Evolutionary conservation across 177 flowering plant genomes (phyloP), one percentile per base, ranked within the genome.

Genomic region (Vitis hybrid): DNA sequence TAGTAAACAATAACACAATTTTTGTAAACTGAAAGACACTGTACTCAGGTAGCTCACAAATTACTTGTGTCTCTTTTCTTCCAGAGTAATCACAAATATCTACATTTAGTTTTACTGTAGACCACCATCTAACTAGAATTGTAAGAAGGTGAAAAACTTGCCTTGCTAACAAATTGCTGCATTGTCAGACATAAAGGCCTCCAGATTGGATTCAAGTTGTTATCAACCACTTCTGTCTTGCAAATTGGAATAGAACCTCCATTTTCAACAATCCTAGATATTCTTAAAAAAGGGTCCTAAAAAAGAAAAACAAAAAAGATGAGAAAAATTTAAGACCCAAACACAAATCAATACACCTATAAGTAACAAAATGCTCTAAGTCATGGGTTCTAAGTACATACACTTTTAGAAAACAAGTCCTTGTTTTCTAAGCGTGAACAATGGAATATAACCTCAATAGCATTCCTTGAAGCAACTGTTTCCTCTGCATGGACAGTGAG

Each of bases 261-360:
- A 71, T 58, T 69, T 80, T 90, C 95, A 73, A 77, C 80, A 65
- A 82, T 70, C 82, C 83, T 89, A 14, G 95, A 92, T 72, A 92
- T 87, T 77, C 85, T 82, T 68, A 92, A 72, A 77, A 92, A 92
- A 57, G 93, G 94, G 76, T 90, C 95, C 97, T 92, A 71, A n/a
- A 48, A 48, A 17, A 58, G n/a, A 51, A n/a, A 18, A 79, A 26
- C 4, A 50, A 34, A 68, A 72, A 45, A 12, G 26, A 60, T 45
- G 18, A 52, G 2, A 5, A 13, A 56, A 55, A 68, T 54, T 49
- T 49, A 34, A 64, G 18, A 65, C 10, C 60, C 19, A 51, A 57
- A 61, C 4, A 56, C 8, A 67, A 10, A 2, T 10, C 19, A 32
- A 14, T n/a, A 19, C 34, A 64, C 15, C 23, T 8, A 52, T 26